phyloP scores from a whole-genome alignment of 805 yeast species.

The Saturnispora bothae region DNA sequence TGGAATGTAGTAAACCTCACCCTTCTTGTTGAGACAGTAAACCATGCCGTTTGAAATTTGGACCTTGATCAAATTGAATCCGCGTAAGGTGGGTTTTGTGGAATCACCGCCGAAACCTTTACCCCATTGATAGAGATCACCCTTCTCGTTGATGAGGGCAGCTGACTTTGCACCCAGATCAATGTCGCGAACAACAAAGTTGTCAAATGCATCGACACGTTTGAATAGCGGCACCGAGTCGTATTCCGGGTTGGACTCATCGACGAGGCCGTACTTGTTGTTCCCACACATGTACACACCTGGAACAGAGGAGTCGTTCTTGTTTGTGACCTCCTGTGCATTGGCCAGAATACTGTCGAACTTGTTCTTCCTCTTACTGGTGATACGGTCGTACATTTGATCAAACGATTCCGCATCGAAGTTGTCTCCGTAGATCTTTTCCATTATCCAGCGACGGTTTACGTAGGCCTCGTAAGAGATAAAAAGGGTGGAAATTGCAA shows the following conservation, averaged over 20 bases:
- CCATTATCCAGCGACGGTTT: constrained; percentile 31
- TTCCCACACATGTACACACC: constrained; percentile 61
- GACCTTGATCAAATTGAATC: constrained; percentile 34
- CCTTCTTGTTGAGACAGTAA: constrained; percentile 36
- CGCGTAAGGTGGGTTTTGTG: constrained; percentile 30
- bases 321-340: constrained; percentile 23
- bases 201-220: constrained; percentile 56
- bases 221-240: constrained; percentile 41
- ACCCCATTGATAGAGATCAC: constrained; percentile 62
- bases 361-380: constrained; percentile 16
- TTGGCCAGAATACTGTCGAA: constrained; percentile 14
- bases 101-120: constrained; percentile 25
- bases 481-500: constrained; percentile 29
- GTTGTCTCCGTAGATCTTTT: constrained; percentile 23
- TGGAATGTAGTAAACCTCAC: constrained; percentile 36
- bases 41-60: constrained; percentile 44
- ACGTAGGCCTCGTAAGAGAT: constrained; percentile 31
- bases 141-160: constrained; percentile 10
- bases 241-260: constrained; percentile 10
- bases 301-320: constrained; percentile 33
- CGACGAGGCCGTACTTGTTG: constrained; percentile 31
- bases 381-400: constrained; percentile 27
- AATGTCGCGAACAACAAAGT: constrained; percentile 46
- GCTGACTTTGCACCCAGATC: constrained; percentile 30
- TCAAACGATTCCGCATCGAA: constrained; percentile 29